Percentiles rank a stretch among this genome's conserved stretches.
phyloP scores from a whole-genome alignment of 2,329 filamentous ascomycete species.

The Penicillium italicum region DNA sequence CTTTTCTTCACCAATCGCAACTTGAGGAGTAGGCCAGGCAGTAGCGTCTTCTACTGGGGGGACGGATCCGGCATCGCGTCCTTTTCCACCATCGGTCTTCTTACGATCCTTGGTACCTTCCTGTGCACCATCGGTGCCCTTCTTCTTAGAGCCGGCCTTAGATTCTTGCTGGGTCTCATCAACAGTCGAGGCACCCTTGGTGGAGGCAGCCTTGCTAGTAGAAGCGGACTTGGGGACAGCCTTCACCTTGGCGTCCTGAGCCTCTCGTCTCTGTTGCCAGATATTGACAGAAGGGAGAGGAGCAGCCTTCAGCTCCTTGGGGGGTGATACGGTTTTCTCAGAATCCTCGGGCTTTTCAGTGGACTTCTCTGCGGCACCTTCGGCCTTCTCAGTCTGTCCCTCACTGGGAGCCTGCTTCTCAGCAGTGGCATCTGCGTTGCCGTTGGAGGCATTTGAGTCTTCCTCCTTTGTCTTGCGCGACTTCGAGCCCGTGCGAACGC shows the following conservation, averaged over 20 bases:
- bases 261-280: slow-evolving; percentile 77
- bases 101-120: slow-evolving; percentile 35
- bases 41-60: slow-evolving; percentile 72
- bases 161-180: slow-evolving; percentile 41
- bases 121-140: slow-evolving; percentile 30
- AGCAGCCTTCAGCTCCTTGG: slow-evolving; percentile 69
- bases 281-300: slow-evolving; percentile 80
- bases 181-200: slow-evolving; percentile 30
- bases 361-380: slow-evolving; percentile 58
- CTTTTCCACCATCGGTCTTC: slow-evolving; percentile 42
- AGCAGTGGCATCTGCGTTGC: slow-evolving; percentile 58
- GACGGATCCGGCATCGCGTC: slow-evolving; percentile 40
- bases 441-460: slow-evolving; percentile 60
- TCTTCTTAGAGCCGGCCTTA: slow-evolving; percentile 43
- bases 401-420: slow-evolving; percentile 46
- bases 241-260: slow-evolving; percentile 53
- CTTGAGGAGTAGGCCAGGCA: slow-evolving; percentile 88
- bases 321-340: slow-evolving; percentile 54
- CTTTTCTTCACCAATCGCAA: slow-evolving; percentile 70
- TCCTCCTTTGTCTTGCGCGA: slow-evolving; percentile 57
- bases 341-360: slow-evolving; percentile 43
- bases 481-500: slow-evolving; percentile 49
- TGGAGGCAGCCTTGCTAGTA: slow-evolving; percentile 19
- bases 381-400: slow-evolving; percentile 43
- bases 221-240: slow-evolving; percentile 29